Conservation (phyloP, 208 protist genomes). For the Leishmania lainsoni region DNA sequence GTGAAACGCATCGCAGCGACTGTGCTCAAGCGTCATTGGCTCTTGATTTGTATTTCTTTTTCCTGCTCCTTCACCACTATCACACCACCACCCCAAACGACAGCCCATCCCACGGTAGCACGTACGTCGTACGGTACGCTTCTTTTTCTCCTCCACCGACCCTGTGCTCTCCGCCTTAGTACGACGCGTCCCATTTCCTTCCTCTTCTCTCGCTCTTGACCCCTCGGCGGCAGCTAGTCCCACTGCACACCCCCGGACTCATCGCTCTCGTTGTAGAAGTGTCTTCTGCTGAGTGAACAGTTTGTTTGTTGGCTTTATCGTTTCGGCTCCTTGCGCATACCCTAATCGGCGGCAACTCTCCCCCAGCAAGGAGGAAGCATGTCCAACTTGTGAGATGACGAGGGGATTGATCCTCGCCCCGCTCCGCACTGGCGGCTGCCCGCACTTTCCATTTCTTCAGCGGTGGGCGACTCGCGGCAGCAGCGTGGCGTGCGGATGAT, state of each 20-base stretch:
- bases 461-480: neutral
- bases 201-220: neutral
- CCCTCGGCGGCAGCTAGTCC: neutral
- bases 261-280: no score
- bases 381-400: neutral
- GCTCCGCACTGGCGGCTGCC: neutral
- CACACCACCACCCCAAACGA: neutral
- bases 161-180: neutral
- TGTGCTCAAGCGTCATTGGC: neutral
- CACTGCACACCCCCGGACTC: no score
- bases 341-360: neutral
- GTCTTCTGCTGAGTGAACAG: no score
- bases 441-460: neutral
- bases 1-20: neutral
- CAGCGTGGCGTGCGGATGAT: neutral
- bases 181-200: neutral
- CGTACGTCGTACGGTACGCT: neutral
- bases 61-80: neutral
- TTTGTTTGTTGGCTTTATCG: neutral
- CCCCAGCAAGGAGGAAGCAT: neutral
- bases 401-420: neutral
- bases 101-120: neutral
- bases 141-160: neutral
- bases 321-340: neutral
- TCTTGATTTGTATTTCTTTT: neutral